Evolutionary conservation across 495 filamentous ascomycete species (phyloP).

Genomic region (Tuber aestivum): DNA sequence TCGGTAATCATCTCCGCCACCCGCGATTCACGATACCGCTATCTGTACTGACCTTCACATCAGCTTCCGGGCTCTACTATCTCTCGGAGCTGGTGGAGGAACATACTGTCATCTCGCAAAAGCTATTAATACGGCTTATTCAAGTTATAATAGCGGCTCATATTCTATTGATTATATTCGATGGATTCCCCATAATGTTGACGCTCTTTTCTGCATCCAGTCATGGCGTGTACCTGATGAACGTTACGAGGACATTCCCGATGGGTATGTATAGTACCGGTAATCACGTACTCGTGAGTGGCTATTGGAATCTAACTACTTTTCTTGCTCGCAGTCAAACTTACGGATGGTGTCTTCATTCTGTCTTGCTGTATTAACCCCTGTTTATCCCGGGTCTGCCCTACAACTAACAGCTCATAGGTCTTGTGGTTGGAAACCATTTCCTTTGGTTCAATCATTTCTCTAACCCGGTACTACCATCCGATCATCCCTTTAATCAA

Average conservation of each 20-base stretch:
- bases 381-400: background rate
- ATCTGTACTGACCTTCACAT: conserved; percentile 9
- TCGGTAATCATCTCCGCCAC: conserved; percentile 55
- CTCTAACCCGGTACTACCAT: conserved; percentile 54
- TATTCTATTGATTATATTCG: conserved; percentile 66
- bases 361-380: conserved; percentile 62
- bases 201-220: conserved; percentile 70
- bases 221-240: conserved; percentile 83
- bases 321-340: conserved; percentile 78
- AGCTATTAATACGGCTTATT: conserved; percentile 74
- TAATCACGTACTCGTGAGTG: background rate
- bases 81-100: conserved; percentile 97
- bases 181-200: conserved; percentile 72
- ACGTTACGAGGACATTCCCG: conserved; percentile 46
- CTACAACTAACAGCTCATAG: conserved; percentile 41
- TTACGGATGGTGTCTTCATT: conserved; percentile 83
- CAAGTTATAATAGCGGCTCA: conserved; percentile 75
- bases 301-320: conserved; percentile 49
- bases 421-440: conserved; percentile 84
- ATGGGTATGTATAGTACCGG: conserved; percentile 17
- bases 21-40: background rate
- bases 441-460: conserved; percentile 96
- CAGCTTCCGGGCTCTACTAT: conserved; percentile 95
- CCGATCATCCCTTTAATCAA: conserved; percentile 43
- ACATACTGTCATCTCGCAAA: conserved; percentile 86